Conservation (phyloP, 768 basidiomycete genomes). For the Coprinopsis sp. region DNA sequence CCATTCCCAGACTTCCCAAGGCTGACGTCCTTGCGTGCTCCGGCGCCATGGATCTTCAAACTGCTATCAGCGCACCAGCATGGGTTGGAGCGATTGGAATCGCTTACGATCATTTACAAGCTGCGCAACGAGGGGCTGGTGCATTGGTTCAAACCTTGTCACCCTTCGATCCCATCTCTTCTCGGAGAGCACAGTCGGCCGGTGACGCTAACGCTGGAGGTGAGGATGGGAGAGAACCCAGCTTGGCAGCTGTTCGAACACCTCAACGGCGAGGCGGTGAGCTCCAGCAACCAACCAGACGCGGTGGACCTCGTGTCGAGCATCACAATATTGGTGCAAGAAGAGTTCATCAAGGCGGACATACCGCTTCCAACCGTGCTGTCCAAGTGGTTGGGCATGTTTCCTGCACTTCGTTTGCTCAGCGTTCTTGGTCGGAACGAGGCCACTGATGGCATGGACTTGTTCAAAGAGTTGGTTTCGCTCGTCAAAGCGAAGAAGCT, state of each 20-base stretch:
- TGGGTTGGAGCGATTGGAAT: conserved; percentile 16
- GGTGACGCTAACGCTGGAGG: conserved; percentile 14
- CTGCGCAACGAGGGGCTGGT: conserved; percentile 19
- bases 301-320: conserved; percentile 12
- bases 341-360: conserved; percentile 13
- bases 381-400: conserved; percentile 15
- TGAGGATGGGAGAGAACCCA: conserved; percentile 16
- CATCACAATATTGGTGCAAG: conserved; percentile 14
- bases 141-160: conserved; percentile 16
- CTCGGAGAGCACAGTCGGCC: conserved; percentile 16
- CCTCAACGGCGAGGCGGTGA: conserved; percentile 3
- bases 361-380: conserved; percentile 13
- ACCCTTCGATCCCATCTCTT: conserved; percentile 17
- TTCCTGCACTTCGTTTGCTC: conserved; percentile 10
- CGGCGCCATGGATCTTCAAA: conserved; percentile 19
- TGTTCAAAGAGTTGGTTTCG: conserved; percentile 3
- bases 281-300: background rate
- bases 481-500: conserved; percentile 10
- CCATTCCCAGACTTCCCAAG: conserved; percentile 19
- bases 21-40: conserved; percentile 16
- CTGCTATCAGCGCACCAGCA: conserved; percentile 16
- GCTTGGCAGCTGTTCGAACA: conserved; percentile 21
- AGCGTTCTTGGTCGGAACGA: conserved; percentile 2
- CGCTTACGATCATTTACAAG: conserved; percentile 17
- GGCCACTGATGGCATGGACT: conserved; percentile 1